Percentiles rank a stretch among this genome's conserved stretches.
Conservation (phyloP, 1,139 yeast genomes). For the Pichia sp. region DNA sequence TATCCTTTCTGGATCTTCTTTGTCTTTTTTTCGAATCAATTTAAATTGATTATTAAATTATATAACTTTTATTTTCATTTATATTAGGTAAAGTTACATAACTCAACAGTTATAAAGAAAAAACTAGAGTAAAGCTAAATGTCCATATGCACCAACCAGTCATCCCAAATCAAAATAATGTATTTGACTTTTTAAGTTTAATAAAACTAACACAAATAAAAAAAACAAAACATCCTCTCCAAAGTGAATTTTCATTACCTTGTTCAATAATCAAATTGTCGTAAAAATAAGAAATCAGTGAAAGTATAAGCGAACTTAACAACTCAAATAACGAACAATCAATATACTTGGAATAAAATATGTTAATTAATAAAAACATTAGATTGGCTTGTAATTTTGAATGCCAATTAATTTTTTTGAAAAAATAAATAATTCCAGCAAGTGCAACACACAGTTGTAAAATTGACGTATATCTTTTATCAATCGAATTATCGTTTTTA, state of each 20-base stretch:
- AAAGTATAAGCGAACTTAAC: constrained; percentile 33
- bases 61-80: neutral
- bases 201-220: constrained; percentile 2
- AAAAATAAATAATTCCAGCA: constrained; percentile 77
- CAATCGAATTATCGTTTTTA: neutral
- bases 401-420: constrained; percentile 74
- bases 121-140: neutral
- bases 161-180: neutral
- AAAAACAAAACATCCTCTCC: constrained; percentile 4
- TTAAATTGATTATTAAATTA: neutral
- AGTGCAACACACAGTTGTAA: constrained; percentile 46
- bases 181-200: constrained; percentile 6
- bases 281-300: neutral
- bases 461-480: neutral
- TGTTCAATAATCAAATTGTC: neutral
- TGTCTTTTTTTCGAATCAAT: neutral
- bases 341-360: constrained; percentile 56
- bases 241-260: neutral
- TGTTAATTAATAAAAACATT: constrained; percentile 69
- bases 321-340: neutral
- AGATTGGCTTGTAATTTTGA: constrained; percentile 69
- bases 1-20: neutral
- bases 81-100: neutral
- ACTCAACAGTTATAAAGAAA: neutral
- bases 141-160: neutral